Evolutionary conservation across 495 filamentous ascomycete species (phyloP).

Genomic region (Penicillium antarcticum): DNA sequence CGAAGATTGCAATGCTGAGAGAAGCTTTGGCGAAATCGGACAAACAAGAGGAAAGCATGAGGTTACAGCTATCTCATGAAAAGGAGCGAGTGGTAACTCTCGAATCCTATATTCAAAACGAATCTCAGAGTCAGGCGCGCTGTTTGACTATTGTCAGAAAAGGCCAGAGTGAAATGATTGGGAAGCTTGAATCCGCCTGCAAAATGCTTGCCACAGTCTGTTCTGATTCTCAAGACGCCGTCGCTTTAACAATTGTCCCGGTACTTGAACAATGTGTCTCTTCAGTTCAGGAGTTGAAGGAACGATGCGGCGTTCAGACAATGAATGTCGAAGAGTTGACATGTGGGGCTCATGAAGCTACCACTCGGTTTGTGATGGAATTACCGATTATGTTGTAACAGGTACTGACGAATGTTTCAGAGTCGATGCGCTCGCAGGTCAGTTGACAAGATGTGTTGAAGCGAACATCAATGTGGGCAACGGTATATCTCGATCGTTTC

Average conservation of each 20-base stretch:
- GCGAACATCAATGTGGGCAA: conserved; percentile 13
- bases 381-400: not conserved
- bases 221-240: conserved; percentile 8
- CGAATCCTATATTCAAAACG: conserved; percentile 34
- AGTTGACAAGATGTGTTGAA: conserved; percentile 14
- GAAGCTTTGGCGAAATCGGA: conserved; percentile 19
- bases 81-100: conserved; percentile 24
- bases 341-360: conserved; percentile 9
- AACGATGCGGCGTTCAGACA: conserved; percentile 13
- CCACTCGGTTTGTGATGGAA: conserved; percentile 20
- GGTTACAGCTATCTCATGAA: conserved; percentile 25
- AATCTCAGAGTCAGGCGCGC: conserved; percentile 22
- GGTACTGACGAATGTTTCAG: conserved; percentile 3
- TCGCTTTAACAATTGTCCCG: conserved; percentile 9
- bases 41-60: conserved; percentile 7
- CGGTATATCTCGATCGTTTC: conserved; percentile 8
- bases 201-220: conserved; percentile 7
- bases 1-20: conserved; percentile 10
- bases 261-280: conserved; percentile 15
- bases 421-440: conserved; percentile 14
- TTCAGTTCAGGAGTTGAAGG: conserved; percentile 15
- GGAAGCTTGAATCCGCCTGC: conserved; percentile 16
- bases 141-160: conserved; percentile 21
- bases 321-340: conserved; percentile 20
- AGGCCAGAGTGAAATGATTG: conserved; percentile 24